Evolutionary conservation across 805 yeast species (phyloP), one percentile per base, ranked within the genome.

Genomic region (Zygotorulaspora florentina): DNA sequence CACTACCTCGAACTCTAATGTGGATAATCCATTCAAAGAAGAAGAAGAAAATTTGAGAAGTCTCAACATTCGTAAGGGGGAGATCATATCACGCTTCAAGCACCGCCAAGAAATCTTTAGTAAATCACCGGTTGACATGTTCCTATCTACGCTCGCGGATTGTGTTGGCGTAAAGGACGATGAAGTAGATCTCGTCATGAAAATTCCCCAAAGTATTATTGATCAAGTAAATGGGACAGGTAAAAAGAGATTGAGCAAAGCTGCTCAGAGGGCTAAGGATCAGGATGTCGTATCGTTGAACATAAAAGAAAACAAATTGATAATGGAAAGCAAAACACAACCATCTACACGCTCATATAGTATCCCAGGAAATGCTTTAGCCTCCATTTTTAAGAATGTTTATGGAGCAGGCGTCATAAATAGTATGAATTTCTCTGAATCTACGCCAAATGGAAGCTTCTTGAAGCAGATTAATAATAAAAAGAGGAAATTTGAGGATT

Each of bases 161-260:
- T 55, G 65, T 37, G 43, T 64, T 43, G 69, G 62, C 20, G 44
- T 61, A 7, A 56, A 53, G 27, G 67, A 61, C 50, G 57, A 55
- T 13, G 53, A 56, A n/a, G 51, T 55, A 27, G 66, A 58, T 9
- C 45, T 54, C 12, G 53, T 56, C 23, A 42, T 46, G 33, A 52
- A 58, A 29, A 50, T 62, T 13, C 58, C 67, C 5, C 61, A 53
- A 18, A 43, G 50, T 23, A 41, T 59, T 8, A 49, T 62, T 16
- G 68, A 64, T 34, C 51, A 51, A 18, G 53, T 59, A 12, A 66
- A 66, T 46, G 61, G 64, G n/a, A 54, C 65, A 8, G 67, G 68
- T 23, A 66, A 63, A 52, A 63, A 58, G 46, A 61, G 61, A 36
- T 18, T 58, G 3, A 53, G 62, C 3, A 64, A 64, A 35, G 58